Percentiles rank a stretch among this genome's conserved stretches.
phyloP scores from a whole-genome alignment of 495 filamentous ascomycete species.

The Penicillium angulare region DNA sequence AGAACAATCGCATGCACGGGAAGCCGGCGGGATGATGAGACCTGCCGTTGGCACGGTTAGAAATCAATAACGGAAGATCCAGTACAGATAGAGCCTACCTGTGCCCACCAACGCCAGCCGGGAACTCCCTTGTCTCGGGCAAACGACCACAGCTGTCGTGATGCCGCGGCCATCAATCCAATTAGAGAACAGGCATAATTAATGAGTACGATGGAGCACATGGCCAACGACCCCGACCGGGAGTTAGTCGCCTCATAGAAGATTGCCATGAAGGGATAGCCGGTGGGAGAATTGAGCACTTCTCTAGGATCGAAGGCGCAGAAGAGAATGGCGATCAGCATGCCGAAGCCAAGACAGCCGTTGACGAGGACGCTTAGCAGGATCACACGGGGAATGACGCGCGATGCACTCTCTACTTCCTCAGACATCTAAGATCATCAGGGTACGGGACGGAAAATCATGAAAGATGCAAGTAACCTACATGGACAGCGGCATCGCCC shows the following conservation, averaged over 20 bases:
- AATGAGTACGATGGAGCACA: constrained; percentile 46
- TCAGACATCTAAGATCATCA: constrained; percentile 49
- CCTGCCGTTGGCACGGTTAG: constrained; percentile 39
- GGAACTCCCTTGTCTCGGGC: constrained; percentile 14
- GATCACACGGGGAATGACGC: constrained; percentile 46
- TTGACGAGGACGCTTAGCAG: constrained; percentile 48
- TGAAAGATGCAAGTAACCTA: constrained; percentile 34
- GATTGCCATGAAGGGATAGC: constrained; percentile 53
- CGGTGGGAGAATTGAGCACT: constrained; percentile 32
- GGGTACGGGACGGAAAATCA: too few relatives aligned
- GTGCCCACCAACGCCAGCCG: not conserved
- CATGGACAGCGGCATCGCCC: constrained; percentile 41
- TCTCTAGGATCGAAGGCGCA: constrained; percentile 41
- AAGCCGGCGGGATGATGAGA: constrained; percentile 23
- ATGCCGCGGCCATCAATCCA: constrained; percentile 46
- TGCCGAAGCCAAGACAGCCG: constrained; percentile 47
- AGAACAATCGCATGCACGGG: constrained; percentile 42
- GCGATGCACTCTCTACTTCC: constrained; percentile 47
- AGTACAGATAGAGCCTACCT: constrained; percentile 36
- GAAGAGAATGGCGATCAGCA: constrained; percentile 50
- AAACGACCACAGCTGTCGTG: constrained; percentile 52
- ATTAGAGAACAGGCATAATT: constrained; percentile 41
- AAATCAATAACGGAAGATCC: constrained; percentile 37
- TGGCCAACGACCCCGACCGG: constrained; percentile 38
- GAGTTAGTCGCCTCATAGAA: constrained; percentile 44